Percentiles rank a stretch among this genome's conserved stretches.
phyloP scores from a whole-genome alignment of 2,329 filamentous ascomycete genomes.

The Pseudogymnoascus sp. region DNA sequence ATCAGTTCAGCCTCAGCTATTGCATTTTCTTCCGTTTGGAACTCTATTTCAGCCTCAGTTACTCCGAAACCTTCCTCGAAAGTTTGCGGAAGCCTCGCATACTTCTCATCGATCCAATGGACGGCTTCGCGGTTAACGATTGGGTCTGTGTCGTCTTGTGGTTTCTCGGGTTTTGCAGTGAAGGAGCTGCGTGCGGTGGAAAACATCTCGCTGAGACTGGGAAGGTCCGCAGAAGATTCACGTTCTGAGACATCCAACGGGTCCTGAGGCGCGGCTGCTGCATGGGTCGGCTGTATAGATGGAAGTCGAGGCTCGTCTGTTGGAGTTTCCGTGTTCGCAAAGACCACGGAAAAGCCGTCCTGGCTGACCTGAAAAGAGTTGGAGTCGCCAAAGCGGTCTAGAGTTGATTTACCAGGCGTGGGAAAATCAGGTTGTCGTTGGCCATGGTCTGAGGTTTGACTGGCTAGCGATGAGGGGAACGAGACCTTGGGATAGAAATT shows the following conservation, averaged over 20 bases:
- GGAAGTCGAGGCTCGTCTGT: background rate
- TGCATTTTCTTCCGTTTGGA: no score
- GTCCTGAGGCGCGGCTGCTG: background rate
- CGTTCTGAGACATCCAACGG: background rate
- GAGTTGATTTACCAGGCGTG: constrained; percentile 28
- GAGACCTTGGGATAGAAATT: constrained; percentile 27
- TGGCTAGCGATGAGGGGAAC: constrained; percentile 31
- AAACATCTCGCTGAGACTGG: constrained; percentile 8
- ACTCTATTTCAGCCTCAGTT: no score
- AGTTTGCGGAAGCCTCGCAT: no score
- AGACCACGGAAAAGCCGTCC: background rate
- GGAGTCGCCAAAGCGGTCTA: background rate
- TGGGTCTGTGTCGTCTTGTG: constrained; percentile 17
- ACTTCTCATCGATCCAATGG: no score
- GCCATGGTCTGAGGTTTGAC: constrained; percentile 38
- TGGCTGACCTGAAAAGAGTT: background rate
- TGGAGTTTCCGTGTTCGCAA: background rate
- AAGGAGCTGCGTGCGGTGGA: constrained; percentile 13
- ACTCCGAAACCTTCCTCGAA: no score
- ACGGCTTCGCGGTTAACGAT: no score
- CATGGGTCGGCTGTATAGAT: background rate
- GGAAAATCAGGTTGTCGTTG: constrained; percentile 39
- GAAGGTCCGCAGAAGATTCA: constrained; percentile 5
- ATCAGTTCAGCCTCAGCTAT: constrained; percentile 38
- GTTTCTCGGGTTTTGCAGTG: constrained; percentile 27